These are phyloP conservation scores for Immersiella caudata DNA, from an alignment of 495 filamentous ascomycete genomes.

Conservation along the genomic window DNA sequence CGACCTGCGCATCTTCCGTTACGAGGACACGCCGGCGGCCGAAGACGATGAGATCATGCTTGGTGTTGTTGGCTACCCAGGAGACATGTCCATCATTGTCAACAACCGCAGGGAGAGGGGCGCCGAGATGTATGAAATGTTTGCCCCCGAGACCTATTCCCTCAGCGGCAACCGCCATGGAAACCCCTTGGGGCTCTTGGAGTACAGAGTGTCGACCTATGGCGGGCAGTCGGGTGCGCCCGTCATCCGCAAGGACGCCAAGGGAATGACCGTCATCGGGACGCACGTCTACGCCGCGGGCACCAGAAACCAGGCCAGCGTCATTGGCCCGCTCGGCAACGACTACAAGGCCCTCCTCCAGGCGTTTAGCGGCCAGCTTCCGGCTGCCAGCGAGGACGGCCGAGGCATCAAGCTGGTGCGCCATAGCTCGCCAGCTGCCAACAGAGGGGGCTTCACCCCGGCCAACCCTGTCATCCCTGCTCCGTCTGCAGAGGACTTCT, in stretches of 20 bases:
- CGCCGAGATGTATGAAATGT: conserved; percentile 47
- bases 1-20: conserved; percentile 35
- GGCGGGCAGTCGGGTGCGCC: conserved; percentile 44
- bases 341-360: conserved; percentile 34
- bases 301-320: conserved; percentile 36
- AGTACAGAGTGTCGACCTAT: conserved; percentile 44
- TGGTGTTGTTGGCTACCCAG: conserved; percentile 50
- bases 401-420: conserved; percentile 25
- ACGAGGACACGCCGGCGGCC: conserved; percentile 35
- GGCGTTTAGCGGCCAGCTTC: conserved; percentile 14
- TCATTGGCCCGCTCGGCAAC: conserved; percentile 38
- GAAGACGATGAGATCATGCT: conserved; percentile 29
- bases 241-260: conserved; percentile 34
- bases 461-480: too few relatives aligned
- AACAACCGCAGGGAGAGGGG: conserved; percentile 36
- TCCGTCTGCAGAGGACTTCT: conserved; percentile 28
- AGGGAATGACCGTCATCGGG: conserved; percentile 31
- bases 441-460: not conserved
- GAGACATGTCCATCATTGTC: conserved; percentile 32
- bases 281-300: conserved; percentile 40
- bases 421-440: not conserved
- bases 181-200: conserved; percentile 32
- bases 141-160: conserved; percentile 22
- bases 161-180: too few relatives aligned
- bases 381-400: not conserved